Evolutionary conservation across 179 eudicot genomes (phyloP), one percentile per base, ranked within the genome.

Genomic region (Gypsophila paniculata): DNA sequence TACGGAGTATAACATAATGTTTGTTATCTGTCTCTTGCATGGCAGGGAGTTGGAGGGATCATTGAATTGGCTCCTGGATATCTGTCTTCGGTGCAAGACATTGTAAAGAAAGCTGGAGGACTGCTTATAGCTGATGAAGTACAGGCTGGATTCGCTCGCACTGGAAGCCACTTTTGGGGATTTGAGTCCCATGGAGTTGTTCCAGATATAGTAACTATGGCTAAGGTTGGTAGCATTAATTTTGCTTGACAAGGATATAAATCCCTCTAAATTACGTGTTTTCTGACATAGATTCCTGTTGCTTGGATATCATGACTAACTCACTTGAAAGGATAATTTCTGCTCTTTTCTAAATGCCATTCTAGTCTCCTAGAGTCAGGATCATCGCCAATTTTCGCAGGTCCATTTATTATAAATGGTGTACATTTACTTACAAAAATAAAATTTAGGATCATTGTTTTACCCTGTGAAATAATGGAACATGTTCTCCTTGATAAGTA

Each of bases 191-290:
- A 94, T 21, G 99, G 90, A 29, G 89, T 91, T 78, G 87, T 88
- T 61, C 99, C 97, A 34, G 99, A 94, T 68, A 94, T 91, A 54
- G 99, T 94, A 29, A 94, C 95, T 26, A 90, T 94, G 97, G 99
- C 97, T 44, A 94, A 94, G 97, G 99, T 94, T 15, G 13, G 79
- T 76, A 22, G 42, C 54, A n/a, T 59, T 54, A 38, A 64, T 23
- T 67, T 46, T 10, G 11, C 9, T 8, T 26, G 17, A 18, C 39
- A 6, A 25, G 42, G 22, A 36, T 62, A 36, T 62, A n/a, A n/a
- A 34, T 62, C 23, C 22, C 46, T 0, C 14, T 32, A 62, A 34
- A 29, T 6, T 7, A 34, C 9, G 64, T 60, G 32, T 60, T 65
- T 21, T 19, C 67, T 5, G 7, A 21, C 29, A 17, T 34, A 34